Evolutionary conservation across 768 basidiomycete genomes (phyloP), one percentile per base, ranked within the genome.

Genomic region (Boletellus sp.): DNA sequence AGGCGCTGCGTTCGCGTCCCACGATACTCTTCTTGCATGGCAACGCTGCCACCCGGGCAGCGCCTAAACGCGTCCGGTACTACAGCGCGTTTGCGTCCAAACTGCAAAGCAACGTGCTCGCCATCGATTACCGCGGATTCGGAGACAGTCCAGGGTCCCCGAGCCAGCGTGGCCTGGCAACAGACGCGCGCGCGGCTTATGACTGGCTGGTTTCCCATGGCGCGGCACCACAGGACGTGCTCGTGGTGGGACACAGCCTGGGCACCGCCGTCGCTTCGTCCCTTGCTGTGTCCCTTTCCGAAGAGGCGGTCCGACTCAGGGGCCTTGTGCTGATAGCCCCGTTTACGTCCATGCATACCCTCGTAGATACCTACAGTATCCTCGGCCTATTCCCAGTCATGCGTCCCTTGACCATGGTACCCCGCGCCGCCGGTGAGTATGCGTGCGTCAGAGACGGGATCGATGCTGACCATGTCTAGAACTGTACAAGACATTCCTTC

Each of bases 21-120:
- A 94, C 87, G 0, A 72, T 95, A n/a, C 73, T 97, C n/a, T 95
- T 89, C 70, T 74, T 94, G 37, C 95, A 97, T 55, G 95, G 95
- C 10, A 95, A 95, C 54, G 86, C 84, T 0, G 94, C 76, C 0
- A 92, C 88, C 0, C 81, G 94, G 15, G 89, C 89, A 0, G 74
- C 79, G 6, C 54, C 70, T 1, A 77, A 74, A 36, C 86, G 94
- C 11, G 73, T 94, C n/a, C 76, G 74, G 16, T 76, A 83, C 34
- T 91, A 91, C 62, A 69, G 75, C 16, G 74, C 78, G 0, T 84
- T 85, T 60, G 76, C 87, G 0, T 78, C 83, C 3, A 78, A 85
- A 1, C 70, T 90, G 7, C 71, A 73, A 16, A 79, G 79, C 17
- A 94, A 94, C 64, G 84, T 96, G 13, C 71, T 97, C 22, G 83